These are phyloP conservation scores for Phytophthora chlamydospora DNA, from an alignment of 352 stramenopile genomes.

Conservation along the genomic window DNA sequence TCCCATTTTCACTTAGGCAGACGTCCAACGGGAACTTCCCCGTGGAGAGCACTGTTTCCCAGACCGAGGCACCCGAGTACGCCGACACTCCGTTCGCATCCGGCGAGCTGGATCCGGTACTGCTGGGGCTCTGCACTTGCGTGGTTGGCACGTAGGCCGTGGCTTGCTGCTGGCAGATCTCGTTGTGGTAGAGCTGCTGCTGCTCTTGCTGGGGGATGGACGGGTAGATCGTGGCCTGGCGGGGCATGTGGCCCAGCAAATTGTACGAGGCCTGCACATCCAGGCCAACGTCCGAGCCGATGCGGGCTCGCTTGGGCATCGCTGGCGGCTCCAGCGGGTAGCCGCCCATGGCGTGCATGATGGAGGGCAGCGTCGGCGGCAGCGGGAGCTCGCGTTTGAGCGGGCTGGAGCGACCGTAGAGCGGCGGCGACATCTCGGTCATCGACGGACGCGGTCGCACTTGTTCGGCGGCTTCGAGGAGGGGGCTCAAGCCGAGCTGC, in stretches of 20 bases:
- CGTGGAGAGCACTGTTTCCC: slow-evolving; percentile 64
- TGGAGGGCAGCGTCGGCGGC: slow-evolving; percentile 34
- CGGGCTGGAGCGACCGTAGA: slow-evolving; percentile 25
- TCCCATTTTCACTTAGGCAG: slow-evolving; percentile 55
- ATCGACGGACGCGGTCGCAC: slow-evolving; percentile 28
- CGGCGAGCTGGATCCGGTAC: slow-evolving; percentile 20
- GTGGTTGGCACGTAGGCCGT: slow-evolving; percentile 14
- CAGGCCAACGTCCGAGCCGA: slow-evolving; percentile 39
- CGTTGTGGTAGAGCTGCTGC: slow-evolving; percentile 10
- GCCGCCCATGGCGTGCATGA: slow-evolving; percentile 50
- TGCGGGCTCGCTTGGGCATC: slow-evolving; percentile 41
- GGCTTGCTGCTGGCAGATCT: slow-evolving; percentile 7
- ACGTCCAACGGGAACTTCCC: slow-evolving; percentile 70
- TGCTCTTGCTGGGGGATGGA: slow-evolving; percentile 20
- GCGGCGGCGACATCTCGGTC: slow-evolving; percentile 13
- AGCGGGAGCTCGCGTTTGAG: slow-evolving; percentile 34
- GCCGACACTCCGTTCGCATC: slow-evolving; percentile 1
- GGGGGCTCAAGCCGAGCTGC: slow-evolving; percentile 61
- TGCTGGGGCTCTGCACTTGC: slow-evolving; percentile 29
- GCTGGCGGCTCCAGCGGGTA: slow-evolving; percentile 35
- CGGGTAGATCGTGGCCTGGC: slow-evolving; percentile 41
- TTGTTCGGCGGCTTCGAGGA: slow-evolving; percentile 71
- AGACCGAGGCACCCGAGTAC: slow-evolving; percentile 48
- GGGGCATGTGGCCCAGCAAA: slow-evolving; percentile 33
- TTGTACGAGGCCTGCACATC: slow-evolving; percentile 42